Conservation (phyloP, 164 flowering plant genomes). For the Brasenia schreberi region DNA sequence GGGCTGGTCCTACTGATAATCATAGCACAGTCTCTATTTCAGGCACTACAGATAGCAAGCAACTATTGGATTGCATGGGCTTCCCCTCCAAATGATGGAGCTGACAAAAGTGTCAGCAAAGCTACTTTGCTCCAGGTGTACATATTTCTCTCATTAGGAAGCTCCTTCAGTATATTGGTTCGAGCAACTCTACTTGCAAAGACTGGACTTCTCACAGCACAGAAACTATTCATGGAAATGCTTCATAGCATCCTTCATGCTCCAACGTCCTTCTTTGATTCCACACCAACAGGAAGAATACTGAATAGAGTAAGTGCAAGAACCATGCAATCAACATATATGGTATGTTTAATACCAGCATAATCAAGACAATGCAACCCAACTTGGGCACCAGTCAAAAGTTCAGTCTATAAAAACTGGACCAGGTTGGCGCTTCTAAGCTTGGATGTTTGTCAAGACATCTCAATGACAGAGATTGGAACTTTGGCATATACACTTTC, state of each 20-base stretch:
- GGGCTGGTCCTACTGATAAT: constrained; percentile 54
- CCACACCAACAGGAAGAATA: constrained; percentile 94
- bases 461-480: background rate
- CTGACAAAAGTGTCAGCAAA: constrained; percentile 28
- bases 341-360: too few relatives aligned
- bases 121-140: constrained; percentile 47
- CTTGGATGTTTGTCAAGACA: background rate
- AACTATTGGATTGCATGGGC: constrained; percentile 99
- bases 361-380: too few relatives aligned
- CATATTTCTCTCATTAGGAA: constrained; percentile 55
- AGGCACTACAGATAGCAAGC: constrained; percentile 66
- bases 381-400: too few relatives aligned
- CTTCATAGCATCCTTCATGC: constrained; percentile 60
- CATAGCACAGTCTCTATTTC: constrained; percentile 70
- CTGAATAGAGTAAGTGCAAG: constrained; percentile 58
- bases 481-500: background rate
- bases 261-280: constrained; percentile 97
- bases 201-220: constrained; percentile 58
- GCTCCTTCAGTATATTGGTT: constrained; percentile 64
- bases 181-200: constrained; percentile 46
- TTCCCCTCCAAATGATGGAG: constrained; percentile 41
- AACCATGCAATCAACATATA: too few relatives aligned
- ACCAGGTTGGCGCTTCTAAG: too few relatives aligned
- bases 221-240: constrained; percentile 69
- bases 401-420: too few relatives aligned